These are phyloP conservation scores for Pseudofabraea citricarpa DNA, from an alignment of 2,329 filamentous ascomycete species.

Conservation along the genomic window DNA sequence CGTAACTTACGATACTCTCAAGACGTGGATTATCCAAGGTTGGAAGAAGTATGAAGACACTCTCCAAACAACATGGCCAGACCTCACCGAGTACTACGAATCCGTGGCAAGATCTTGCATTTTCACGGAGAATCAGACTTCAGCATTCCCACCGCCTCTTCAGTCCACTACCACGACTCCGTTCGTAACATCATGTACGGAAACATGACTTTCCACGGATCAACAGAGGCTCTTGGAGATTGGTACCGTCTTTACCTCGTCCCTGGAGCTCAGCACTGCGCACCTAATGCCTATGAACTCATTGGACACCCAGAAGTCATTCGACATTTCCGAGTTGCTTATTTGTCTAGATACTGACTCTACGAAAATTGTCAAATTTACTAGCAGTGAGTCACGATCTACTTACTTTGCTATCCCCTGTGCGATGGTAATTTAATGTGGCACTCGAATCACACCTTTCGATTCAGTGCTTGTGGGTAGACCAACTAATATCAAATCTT, in stretches of 20 bases:
- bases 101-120: slow-evolving; percentile 10
- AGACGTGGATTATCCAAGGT: slow-evolving; percentile 45
- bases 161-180: slow-evolving; percentile 46
- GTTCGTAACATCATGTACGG: slow-evolving; percentile 41
- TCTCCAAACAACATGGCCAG: slow-evolving; percentile 46
- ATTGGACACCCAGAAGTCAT: too few species aligned
- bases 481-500: too few species aligned
- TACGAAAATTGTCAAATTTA: too few species aligned
- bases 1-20: slow-evolving; percentile 50
- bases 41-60: slow-evolving; percentile 42
- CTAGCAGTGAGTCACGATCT: too few species aligned
- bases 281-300: slow-evolving; percentile 36
- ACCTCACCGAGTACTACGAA: slow-evolving; percentile 40
- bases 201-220: slow-evolving; percentile 26
- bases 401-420: too few species aligned
- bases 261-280: slow-evolving; percentile 45
- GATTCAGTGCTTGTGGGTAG: too few species aligned
- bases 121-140: slow-evolving; percentile 25
- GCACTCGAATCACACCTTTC: too few species aligned
- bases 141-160: slow-evolving; percentile 46
- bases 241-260: slow-evolving; percentile 46
- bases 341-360: too few species aligned
- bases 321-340: too few species aligned
- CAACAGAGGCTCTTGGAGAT: slow-evolving; percentile 26
- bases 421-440: too few species aligned